A percentile compares a stretch with the other conserved stretches of the same genome.
phyloP scores from a whole-genome alignment of 2,329 filamentous ascomycete species.

The Colletotrichum coccodes region DNA sequence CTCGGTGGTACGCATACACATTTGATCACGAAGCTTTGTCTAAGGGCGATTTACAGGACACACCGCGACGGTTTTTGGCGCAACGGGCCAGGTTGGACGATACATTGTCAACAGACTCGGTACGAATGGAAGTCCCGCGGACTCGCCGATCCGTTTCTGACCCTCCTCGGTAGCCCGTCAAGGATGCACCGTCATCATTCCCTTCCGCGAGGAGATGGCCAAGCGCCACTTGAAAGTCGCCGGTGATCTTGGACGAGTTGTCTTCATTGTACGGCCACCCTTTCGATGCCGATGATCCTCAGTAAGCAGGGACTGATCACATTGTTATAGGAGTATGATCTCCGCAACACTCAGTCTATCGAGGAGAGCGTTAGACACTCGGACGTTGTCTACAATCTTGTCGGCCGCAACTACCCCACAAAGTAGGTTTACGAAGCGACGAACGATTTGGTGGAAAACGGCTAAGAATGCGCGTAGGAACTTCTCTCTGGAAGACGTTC shows the following conservation, averaged over 20 bases:
- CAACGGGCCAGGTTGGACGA: slow-evolving; percentile 92
- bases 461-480: slow-evolving; percentile 71
- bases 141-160: not conserved
- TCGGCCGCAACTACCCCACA: slow-evolving; percentile 94
- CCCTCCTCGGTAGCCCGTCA: slow-evolving; percentile 72
- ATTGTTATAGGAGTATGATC: slow-evolving; percentile 81
- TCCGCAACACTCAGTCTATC: slow-evolving; percentile 93
- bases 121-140: slow-evolving; percentile 45
- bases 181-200: slow-evolving; percentile 93
- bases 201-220: slow-evolving; percentile 96
- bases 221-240: slow-evolving; percentile 96
- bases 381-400: slow-evolving; percentile 95
- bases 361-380: slow-evolving; percentile 97
- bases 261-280: slow-evolving; percentile 74
- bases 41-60: slow-evolving; percentile 69
- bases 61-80: slow-evolving; percentile 97
- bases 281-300: not conserved
- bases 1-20: slow-evolving; percentile 76
- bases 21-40: slow-evolving; percentile 15
- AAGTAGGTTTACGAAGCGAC: slow-evolving; percentile 69
- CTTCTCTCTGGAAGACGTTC: slow-evolving; percentile 91
- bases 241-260: slow-evolving; percentile 91
- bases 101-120: slow-evolving; percentile 98
- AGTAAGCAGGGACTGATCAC: slow-evolving; percentile 8
- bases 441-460: not conserved